Percentiles rank a stretch among this genome's conserved stretches.
Conservation (phyloP, 495 filamentous ascomycete genomes). For the Xylona heveae region DNA sequence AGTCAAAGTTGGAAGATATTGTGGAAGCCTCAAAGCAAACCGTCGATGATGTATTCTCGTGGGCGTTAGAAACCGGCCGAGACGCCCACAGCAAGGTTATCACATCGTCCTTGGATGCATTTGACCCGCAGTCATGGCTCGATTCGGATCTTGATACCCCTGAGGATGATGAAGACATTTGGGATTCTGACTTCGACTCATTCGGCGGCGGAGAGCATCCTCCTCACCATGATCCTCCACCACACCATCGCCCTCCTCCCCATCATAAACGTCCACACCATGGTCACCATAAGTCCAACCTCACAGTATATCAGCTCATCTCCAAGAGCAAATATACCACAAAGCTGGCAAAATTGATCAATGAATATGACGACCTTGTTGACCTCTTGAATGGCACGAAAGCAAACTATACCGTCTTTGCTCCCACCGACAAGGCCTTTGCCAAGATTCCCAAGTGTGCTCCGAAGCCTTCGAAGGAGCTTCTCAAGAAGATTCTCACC, state of each 20-base stretch:
- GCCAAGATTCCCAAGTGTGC: constrained; percentile 36
- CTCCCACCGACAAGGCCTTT: constrained; percentile 55
- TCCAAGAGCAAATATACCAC: constrained; percentile 48
- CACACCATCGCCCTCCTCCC: constrained; percentile 3
- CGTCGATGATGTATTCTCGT: constrained; percentile 24
- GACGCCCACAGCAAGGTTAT: constrained; percentile 6
- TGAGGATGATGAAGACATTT: background rate
- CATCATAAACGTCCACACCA: constrained; percentile 10
- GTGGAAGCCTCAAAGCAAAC: constrained; percentile 18
- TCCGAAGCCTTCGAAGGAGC: constrained; percentile 34
- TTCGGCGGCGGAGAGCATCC: background rate
- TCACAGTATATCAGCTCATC: constrained; percentile 63
- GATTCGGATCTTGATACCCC: constrained; percentile 11
- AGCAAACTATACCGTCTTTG: constrained; percentile 59
- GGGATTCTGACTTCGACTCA: too few species aligned
- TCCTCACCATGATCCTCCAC: constrained; percentile 3
- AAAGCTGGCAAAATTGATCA: constrained; percentile 50
- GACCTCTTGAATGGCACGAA: constrained; percentile 44
- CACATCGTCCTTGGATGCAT: constrained; percentile 9
- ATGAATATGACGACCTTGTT: constrained; percentile 47
- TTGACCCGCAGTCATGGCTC: constrained; percentile 23
- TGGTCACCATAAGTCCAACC: constrained; percentile 23
- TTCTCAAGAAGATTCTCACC: constrained; percentile 37
- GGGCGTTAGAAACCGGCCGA: constrained; percentile 16
- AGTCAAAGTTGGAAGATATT: constrained; percentile 15